A percentile compares a stretch with the other conserved stretches of the same genome.
These are phyloP conservation scores for Arachis monticola DNA, from an alignment of 331 rosid genomes.

Conservation along the genomic window DNA sequence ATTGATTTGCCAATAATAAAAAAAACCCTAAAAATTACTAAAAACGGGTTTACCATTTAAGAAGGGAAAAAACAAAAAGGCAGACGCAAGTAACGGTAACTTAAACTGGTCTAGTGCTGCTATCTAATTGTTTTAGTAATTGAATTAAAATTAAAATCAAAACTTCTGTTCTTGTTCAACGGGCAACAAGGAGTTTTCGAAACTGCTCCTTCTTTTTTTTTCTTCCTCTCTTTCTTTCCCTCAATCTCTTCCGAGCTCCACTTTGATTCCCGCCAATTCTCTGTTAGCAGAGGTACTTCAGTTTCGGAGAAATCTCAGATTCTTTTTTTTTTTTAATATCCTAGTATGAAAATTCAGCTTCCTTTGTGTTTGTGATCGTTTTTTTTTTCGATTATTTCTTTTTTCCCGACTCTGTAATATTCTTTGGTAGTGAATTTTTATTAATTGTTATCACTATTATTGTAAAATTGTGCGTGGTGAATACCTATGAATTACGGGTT, in stretches of 20 bases:
- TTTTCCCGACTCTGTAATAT: background rate
- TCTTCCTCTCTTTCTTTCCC: background rate
- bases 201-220: conserved; percentile 29
- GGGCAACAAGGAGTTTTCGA: conserved; percentile 94
- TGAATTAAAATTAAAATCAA: background rate
- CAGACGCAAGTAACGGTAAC: too few species aligned
- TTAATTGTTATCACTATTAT: background rate
- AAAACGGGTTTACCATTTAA: too few species aligned
- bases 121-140: too few species aligned
- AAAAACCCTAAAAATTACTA: too few species aligned
- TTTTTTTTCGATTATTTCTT: conserved; percentile 10
- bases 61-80: too few species aligned
- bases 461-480: conserved; percentile 6
- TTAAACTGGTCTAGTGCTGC: too few species aligned
- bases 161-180: conserved; percentile 63
- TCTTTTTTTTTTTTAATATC: background rate
- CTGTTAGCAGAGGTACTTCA: conserved; percentile 61
- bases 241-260: conserved; percentile 48
- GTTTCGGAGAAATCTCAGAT: conserved; percentile 31
- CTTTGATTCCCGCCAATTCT: conserved; percentile 83
- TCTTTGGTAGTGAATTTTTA: background rate
- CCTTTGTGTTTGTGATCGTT: conserved; percentile 42
- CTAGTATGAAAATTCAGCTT: conserved; percentile 25
- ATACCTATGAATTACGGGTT: conserved; percentile 6
- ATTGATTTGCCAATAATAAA: too few species aligned